Base-by-base conservation (phyloP, 306 rosid genomes). In the Quercus variabilis region DNA sequence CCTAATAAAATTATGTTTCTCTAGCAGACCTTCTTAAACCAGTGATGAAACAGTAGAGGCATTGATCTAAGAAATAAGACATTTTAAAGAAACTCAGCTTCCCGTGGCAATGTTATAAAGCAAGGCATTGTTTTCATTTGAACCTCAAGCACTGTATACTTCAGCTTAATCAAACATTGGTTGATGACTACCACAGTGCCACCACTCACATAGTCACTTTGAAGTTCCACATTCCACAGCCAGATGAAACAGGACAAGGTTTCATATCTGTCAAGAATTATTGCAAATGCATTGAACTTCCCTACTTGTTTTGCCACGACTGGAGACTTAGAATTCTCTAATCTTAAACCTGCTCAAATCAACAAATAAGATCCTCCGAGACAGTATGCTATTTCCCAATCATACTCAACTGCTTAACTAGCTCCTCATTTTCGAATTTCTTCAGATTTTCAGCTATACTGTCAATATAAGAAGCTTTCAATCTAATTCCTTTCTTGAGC, bases 401-500 rank as follows among this genome's bases (percentile, higher is more conserved):
- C 55, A 76, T 67, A 10, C 30, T 82, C 75, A 89, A 83, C 63
- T 73, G 80, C 70, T 89, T 71, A 77, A 88, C 79, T 49, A 92
- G 83, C 76, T 83, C 90, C 58, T 71, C 69, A 49, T 88, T 96
- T 55, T 86, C 97, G 23, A 68, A 78, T 49, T 87, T 84, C 76
- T 81, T 75, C 30, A 92, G 63, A 75, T 79, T 70, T 73, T 85
- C 86, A 65, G 78, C 52, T 67, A 78, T 78, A 75, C 28, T 65
- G 14, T 88, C 90, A 73, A 31, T 23, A 74, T 82, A 78, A 2
- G 87, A 83, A 80, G 89, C 79, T 73, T 65, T 78, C 18, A 87
- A 85, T 26, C 23, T 71, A 89, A 94, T 73, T 38, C 87, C 87
- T 73, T 91, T 92, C 56, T 83, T 77, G 19, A 88, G 86, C 97